phyloP scores from a whole-genome alignment of 768 basidiomycete species.

The Tricholoma hemisulphureum region DNA sequence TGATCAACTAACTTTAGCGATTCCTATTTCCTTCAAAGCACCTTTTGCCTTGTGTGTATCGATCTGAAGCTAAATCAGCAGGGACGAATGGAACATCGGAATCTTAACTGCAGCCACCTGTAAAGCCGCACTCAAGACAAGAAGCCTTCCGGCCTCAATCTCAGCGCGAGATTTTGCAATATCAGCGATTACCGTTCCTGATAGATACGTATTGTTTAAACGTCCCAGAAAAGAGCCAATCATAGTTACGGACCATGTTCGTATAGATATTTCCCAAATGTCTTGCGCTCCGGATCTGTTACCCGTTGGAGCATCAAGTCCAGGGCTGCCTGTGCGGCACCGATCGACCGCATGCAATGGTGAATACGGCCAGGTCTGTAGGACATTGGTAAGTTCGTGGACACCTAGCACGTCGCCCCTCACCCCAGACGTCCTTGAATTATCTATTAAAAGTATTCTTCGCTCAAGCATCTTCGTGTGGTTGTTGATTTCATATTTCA shows the following conservation, averaged over 20 bases:
- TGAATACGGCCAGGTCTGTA: slow-evolving; percentile 90
- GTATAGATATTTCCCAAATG: slow-evolving; percentile 89
- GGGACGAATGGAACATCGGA: background rate
- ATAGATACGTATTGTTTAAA: background rate
- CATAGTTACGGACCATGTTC: slow-evolving; percentile 68
- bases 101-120: slow-evolving; percentile 47
- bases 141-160: slow-evolving; percentile 82
- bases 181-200: slow-evolving; percentile 85
- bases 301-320: slow-evolving; percentile 88
- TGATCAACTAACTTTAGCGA: slow-evolving; percentile 72
- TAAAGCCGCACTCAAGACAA: slow-evolving; percentile 89
- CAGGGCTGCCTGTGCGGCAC: slow-evolving; percentile 78
- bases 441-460: slow-evolving; percentile 44
- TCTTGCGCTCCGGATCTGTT: slow-evolving; percentile 88
- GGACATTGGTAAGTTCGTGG: background rate
- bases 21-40: slow-evolving; percentile 95
- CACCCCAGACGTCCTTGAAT: slow-evolving; percentile 96
- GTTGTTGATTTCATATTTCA: background rate
- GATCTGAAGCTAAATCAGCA: slow-evolving; percentile 49
- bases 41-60: slow-evolving; percentile 91
- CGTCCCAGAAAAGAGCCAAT: background rate
- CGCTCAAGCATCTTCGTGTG: background rate
- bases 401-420: slow-evolving; percentile 13
- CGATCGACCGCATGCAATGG: slow-evolving; percentile 97
- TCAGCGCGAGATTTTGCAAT: slow-evolving; percentile 92